phyloP scores from a whole-genome alignment of 169 alveolate species.

The Eimeria falciformis region DNA sequence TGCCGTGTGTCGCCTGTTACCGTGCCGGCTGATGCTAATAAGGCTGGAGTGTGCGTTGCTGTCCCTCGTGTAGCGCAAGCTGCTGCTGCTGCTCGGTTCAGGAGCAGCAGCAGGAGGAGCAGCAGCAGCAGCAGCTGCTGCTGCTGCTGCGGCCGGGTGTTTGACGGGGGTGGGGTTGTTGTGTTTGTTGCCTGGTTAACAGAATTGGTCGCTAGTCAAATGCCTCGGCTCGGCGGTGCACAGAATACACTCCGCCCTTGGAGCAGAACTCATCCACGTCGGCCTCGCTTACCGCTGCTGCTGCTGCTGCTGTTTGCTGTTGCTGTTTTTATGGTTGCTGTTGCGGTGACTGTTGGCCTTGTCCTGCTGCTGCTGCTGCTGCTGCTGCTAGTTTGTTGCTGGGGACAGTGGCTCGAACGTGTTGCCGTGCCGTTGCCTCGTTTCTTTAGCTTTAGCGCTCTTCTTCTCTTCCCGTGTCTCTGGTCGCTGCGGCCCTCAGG shows the following conservation, averaged over 20 bases:
- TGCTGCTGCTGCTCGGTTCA: neutral
- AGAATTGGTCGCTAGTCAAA: constrained; percentile 23
- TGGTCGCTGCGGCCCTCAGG: neutral
- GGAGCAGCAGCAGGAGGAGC: neutral
- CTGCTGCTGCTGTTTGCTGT: neutral
- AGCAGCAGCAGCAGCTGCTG: too few relatives aligned
- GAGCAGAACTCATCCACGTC: constrained; percentile 1
- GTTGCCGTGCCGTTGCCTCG: neutral
- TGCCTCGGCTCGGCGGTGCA: constrained; percentile 21
- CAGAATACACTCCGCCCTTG: neutral
- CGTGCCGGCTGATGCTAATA: too few relatives aligned
- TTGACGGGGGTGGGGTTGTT: too few relatives aligned
- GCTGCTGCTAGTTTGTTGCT: neutral
- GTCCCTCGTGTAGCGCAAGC: too few relatives aligned
- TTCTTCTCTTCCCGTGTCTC: neutral
- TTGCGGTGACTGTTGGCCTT: neutral
- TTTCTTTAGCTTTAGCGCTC: neutral
- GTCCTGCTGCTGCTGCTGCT: neutral
- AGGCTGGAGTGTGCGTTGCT: too few relatives aligned
- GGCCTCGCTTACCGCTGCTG: neutral
- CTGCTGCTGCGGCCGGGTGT: too few relatives aligned
- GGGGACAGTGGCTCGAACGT: neutral
- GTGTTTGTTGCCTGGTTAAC: neutral
- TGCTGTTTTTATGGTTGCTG: neutral
- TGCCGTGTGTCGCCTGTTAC: too few relatives aligned